Evolutionary conservation across 257 asterid genomes (phyloP), one percentile per base, ranked within the genome.

Genomic region (Fraxinus anomala): DNA sequence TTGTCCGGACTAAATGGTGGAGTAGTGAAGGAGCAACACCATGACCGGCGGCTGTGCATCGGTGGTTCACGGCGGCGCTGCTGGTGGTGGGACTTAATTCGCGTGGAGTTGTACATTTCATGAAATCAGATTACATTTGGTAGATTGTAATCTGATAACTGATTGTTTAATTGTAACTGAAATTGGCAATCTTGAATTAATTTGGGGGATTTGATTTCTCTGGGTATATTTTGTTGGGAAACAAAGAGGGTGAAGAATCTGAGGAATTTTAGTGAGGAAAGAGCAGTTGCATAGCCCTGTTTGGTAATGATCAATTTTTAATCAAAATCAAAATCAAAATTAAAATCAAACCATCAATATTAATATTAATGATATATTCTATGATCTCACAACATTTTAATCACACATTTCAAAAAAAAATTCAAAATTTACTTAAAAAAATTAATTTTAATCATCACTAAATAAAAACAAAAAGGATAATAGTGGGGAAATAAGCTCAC

Each of bases 11-110:
- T 89, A 40, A 88, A 90, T 8, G 98, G 95, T 16, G 96, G 91
- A 0, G 83, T 87, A 42, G 92, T 77, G 86, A 92, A 92, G 21
- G 97, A 89, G 85, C 97, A 94, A 79, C 98, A 92, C 98, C 98
- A 94, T 74, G 89, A 86, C 1, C 91, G 95, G 74, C 96, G 97
- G 26, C 91, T 91, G 73, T 72, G 89, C 30, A 79, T 77, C 72
- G 86, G 89, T 40, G 81, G 87, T 7, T 84, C 89, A 14, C 88
- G 92, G 85, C 88, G 89, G 86, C 81, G 90, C 47, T 42, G 63
- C 3, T 19, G 63, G 75, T 63, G 65, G 71, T n/a, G 84, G 73
- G 83, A 69, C 80, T 81, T 84, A 66, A 37, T 80, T 63, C 68
- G 42, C 33, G 73, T 56, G 65, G 87, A 66, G 79, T 80, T 88